Percentiles rank a stretch among this genome's conserved stretches.
phyloP scores from a whole-genome alignment of 225 moss, liverwort and hornwort genomes.

The Polytrichum formosum region DNA sequence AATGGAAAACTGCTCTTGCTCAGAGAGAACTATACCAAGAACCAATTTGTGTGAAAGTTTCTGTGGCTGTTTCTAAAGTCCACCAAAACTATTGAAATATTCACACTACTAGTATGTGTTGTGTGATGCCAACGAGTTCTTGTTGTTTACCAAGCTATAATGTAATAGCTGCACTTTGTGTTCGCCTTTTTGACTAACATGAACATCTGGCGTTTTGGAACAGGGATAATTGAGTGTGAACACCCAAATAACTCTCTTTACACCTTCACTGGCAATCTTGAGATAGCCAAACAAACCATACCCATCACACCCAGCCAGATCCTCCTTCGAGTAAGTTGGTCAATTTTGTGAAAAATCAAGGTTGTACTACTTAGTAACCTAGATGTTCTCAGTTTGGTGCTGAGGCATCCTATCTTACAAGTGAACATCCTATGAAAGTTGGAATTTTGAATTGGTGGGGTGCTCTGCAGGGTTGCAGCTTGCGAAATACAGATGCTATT shows the following conservation, averaged over 20 bases:
- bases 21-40: no score
- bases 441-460: background rate
- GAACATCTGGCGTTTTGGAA: constrained; percentile 10
- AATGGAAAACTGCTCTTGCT: no score
- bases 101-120: constrained; percentile 2
- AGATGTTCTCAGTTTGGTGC: no score
- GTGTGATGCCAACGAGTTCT: no score
- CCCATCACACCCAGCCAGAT: constrained; percentile 92
- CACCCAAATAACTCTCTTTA: constrained; percentile 93
- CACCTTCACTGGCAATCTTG: constrained; percentile 84
- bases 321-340: constrained; percentile 65
- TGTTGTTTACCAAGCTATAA: no score
- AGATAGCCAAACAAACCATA: constrained; percentile 80
- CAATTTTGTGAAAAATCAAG: background rate
- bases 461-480: constrained; percentile 73
- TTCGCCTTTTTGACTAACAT: background rate
- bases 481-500: constrained; percentile 81
- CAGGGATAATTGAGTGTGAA: constrained; percentile 79
- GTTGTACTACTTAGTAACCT: no score
- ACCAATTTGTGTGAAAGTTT: no score
- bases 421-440: no score
- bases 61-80: no score
- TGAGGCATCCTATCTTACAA: no score
- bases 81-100: background rate
- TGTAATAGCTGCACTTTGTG: background rate